Evolutionary conservation across 2,329 filamentous ascomycete genomes (phyloP).

Genomic region (Talaromyces sp.): DNA sequence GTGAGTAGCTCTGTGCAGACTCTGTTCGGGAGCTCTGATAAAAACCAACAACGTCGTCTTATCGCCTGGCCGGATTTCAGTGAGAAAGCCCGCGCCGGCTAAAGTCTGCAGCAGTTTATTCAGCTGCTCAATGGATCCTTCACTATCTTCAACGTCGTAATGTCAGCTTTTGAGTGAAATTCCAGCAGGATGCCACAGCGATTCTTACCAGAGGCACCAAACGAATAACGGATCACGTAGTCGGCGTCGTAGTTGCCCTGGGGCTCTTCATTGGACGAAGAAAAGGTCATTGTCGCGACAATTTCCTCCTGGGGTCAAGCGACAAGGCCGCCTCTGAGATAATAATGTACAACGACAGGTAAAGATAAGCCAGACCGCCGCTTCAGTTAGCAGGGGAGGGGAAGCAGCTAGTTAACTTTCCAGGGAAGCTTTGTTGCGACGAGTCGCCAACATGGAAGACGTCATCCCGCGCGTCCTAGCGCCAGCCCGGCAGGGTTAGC

Average conservation of each 20-base stretch:
- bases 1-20: constrained; percentile 78
- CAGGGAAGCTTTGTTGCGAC: neutral
- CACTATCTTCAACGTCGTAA: constrained; percentile 50
- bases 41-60: constrained; percentile 77
- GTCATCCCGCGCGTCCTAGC: neutral
- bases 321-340: neutral
- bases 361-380: neutral
- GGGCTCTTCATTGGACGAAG: constrained; percentile 21
- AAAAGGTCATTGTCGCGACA: constrained; percentile 23
- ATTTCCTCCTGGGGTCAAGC: neutral
- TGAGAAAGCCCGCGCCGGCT: constrained; percentile 72
- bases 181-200: neutral
- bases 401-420: neutral
- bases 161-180: neutral
- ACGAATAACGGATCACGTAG: constrained; percentile 80
- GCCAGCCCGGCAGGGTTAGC: neutral
- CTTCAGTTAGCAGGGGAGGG: neutral
- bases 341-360: neutral
- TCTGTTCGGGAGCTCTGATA: constrained; percentile 71
- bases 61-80: constrained; percentile 79
- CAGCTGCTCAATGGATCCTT: constrained; percentile 69
- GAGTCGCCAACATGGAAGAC: neutral
- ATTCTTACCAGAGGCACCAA: constrained; percentile 60
- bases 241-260: constrained; percentile 68
- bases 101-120: constrained; percentile 73